Evolutionary conservation across 371 early-diverging fungal genomes (phyloP).

Genomic region (Batkoa obscura): DNA sequence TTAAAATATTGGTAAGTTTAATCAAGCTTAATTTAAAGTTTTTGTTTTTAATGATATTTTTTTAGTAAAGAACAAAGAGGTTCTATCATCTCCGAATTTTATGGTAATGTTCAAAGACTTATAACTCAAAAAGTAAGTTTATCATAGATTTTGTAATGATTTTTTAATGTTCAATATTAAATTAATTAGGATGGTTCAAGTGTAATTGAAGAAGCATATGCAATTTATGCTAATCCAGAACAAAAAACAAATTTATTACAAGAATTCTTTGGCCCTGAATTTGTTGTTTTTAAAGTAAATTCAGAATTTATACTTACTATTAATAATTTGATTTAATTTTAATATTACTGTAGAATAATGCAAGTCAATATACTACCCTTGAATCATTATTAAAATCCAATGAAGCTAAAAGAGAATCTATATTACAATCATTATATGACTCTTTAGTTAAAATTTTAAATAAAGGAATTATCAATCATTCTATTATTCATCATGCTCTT

Average conservation of each 20-base stretch:
- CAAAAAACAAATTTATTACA: constrained; percentile 60
- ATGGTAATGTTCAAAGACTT: constrained; percentile 59
- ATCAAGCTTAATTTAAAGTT: neutral
- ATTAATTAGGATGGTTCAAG: constrained; percentile 47
- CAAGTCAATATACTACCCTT: too few relatives aligned
- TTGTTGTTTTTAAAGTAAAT: constrained; percentile 53
- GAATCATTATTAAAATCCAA: too few relatives aligned
- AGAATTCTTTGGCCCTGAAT: constrained; percentile 89
- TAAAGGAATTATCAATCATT: constrained; percentile 64
- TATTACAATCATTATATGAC: constrained; percentile 35
- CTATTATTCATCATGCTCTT: constrained; percentile 72
- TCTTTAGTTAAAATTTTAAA: constrained; percentile 50
- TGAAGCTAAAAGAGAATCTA: too few relatives aligned
- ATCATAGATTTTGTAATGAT: too few relatives aligned
- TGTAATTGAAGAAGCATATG: constrained; percentile 71
- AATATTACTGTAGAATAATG: too few relatives aligned
- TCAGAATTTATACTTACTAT: neutral
- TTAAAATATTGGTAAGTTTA: constrained; percentile 55
- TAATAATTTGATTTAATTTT: neutral
- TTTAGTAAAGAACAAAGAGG: constrained; percentile 46
- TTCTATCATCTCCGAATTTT: constrained; percentile 57
- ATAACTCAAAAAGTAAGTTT: constrained; percentile 20
- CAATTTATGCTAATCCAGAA: constrained; percentile 51
- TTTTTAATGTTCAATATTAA: neutral
- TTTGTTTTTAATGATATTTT: neutral